phyloP scores from a whole-genome alignment of 305 asterid species.

The Fraxinus sp. region DNA sequence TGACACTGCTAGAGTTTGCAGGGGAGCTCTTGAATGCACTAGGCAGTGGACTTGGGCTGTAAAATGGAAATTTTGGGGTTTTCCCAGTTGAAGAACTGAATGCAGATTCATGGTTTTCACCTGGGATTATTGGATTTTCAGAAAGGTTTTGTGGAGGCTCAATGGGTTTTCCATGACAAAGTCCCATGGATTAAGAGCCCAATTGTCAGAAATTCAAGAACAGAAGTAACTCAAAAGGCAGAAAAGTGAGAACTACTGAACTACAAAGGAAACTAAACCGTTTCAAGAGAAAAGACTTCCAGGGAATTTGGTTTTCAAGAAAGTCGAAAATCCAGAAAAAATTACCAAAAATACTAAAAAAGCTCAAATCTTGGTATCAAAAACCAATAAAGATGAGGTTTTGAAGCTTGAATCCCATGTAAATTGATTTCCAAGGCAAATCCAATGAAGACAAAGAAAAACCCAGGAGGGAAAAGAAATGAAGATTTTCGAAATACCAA shows the following conservation, averaged over 20 bases:
- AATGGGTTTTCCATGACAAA: conserved; percentile 69
- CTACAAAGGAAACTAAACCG: conserved; percentile 27
- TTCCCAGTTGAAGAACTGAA: conserved; percentile 47
- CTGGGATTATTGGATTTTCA: conserved; percentile 39
- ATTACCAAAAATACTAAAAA: background rate
- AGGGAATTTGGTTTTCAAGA: conserved; percentile 19
- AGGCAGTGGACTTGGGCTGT: conserved; percentile 62
- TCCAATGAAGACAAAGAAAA: conserved; percentile 26
- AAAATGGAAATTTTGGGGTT: conserved; percentile 65
- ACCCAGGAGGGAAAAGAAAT: conserved; percentile 2
- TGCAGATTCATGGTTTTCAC: conserved; percentile 37
- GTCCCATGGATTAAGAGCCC: conserved; percentile 48
- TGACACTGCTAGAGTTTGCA: conserved; percentile 41
- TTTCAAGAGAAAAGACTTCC: conserved; percentile 15
- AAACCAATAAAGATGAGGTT: conserved; percentile 28
- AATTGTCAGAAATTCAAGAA: background rate
- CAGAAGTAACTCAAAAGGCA: background rate
- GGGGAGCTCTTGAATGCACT: conserved; percentile 58
- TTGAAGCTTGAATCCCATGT: conserved; percentile 34
- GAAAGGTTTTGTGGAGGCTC: conserved; percentile 43
- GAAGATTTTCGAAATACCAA: conserved; percentile 13
- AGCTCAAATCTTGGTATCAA: conserved; percentile 15
- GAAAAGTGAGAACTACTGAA: conserved; percentile 19
- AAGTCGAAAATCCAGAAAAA: background rate
- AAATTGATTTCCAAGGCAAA: conserved; percentile 17